Evolutionary conservation across 2,329 filamentous ascomycete genomes (phyloP).

Genomic region (Paracorniculantispora psalliotae): DNA sequence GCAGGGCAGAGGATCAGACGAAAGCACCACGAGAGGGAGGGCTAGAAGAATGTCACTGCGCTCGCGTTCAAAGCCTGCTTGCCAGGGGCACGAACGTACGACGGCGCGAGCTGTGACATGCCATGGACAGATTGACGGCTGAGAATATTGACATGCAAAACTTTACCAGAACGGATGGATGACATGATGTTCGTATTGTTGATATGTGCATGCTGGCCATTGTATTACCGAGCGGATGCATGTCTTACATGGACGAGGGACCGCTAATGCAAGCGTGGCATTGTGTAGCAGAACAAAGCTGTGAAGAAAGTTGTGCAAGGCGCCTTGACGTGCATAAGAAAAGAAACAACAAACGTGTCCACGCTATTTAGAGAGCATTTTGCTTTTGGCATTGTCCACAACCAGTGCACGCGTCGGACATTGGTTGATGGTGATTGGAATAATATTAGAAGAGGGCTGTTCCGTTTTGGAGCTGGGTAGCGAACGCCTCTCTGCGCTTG

Average conservation of each 20-base stretch:
- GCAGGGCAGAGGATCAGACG: background rate
- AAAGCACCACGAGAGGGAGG: conserved; percentile 1
- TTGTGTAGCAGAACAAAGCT: background rate
- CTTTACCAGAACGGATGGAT: background rate
- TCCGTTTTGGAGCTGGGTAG: background rate
- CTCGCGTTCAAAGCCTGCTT: background rate
- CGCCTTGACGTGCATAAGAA: background rate
- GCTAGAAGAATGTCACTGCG: background rate
- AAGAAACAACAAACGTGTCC: background rate
- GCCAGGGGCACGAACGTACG: background rate
- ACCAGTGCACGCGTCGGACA: background rate
- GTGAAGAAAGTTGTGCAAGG: background rate
- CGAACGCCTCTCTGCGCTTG: background rate
- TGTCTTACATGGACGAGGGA: background rate
- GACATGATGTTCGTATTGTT: background rate
- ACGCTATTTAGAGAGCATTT: background rate
- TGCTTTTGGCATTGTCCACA: background rate
- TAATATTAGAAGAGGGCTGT: background rate
- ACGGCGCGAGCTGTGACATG: background rate
- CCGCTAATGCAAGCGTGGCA: background rate
- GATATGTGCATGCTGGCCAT: background rate
- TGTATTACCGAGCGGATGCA: background rate
- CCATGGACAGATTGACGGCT: background rate
- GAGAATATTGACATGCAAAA: background rate
- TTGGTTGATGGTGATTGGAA: background rate